Evolutionary conservation across 192 early-diverging fungal species (phyloP).

Genomic region (Podila clonocystis): DNA sequence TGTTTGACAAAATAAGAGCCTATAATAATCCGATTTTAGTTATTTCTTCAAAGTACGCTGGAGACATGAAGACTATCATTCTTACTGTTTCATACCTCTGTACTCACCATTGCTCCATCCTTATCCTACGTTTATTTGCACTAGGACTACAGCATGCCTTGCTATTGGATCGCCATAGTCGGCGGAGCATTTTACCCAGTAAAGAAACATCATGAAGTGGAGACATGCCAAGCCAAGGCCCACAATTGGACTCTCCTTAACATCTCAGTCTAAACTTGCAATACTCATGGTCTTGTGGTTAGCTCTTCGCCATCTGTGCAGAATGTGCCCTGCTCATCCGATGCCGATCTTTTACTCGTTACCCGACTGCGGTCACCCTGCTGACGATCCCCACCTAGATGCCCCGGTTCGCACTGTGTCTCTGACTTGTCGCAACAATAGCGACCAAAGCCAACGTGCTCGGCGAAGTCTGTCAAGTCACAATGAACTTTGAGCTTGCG

Average conservation of each 20-base stretch:
- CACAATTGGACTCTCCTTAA: not conserved
- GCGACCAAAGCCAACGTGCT: conserved; percentile 10
- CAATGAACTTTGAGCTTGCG: conserved; percentile 18
- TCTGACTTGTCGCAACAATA: conserved; percentile 37
- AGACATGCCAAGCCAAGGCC: too few relatives aligned
- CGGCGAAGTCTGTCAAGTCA: conserved; percentile 12
- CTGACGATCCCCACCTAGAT: conserved; percentile 35
- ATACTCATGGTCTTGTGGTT: not conserved
- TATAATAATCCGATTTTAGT: too few relatives aligned
- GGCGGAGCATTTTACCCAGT: conserved; percentile 33
- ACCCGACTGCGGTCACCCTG: conserved; percentile 21
- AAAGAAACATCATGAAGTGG: too few relatives aligned
- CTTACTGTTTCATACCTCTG: too few relatives aligned
- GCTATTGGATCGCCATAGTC: conserved; percentile 22
- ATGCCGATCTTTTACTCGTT: conserved; percentile 34
- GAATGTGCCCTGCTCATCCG: conserved; percentile 47
- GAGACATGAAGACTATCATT: too few relatives aligned
- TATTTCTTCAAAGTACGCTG: too few relatives aligned
- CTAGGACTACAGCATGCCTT: too few relatives aligned
- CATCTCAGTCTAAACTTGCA: not conserved
- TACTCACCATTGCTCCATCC: too few relatives aligned
- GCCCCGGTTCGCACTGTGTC: conserved; percentile 27
- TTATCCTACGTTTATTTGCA: too few relatives aligned
- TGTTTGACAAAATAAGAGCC: too few relatives aligned
- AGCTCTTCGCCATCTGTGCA: conserved; percentile 41